These are phyloP conservation scores for Trametes villosa DNA, from an alignment of 768 basidiomycete species.

Conservation along the genomic window DNA sequence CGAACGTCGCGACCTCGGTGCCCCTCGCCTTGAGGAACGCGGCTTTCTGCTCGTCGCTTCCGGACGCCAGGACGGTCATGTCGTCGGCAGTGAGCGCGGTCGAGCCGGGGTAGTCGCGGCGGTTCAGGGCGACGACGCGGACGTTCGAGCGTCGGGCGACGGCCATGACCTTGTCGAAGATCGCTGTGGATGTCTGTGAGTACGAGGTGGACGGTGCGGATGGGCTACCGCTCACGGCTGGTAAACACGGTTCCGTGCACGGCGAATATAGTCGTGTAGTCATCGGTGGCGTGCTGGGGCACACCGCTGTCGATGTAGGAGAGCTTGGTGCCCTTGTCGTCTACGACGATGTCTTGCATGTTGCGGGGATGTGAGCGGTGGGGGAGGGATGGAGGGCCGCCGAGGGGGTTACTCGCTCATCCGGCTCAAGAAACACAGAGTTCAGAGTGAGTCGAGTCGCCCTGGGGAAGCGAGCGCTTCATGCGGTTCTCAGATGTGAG, in stretches of 20 bases:
- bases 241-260: slow-evolving; percentile 2
- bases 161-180: neutral
- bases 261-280: slow-evolving; percentile 13
- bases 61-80: neutral
- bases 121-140: slow-evolving; percentile 29
- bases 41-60: slow-evolving; percentile 27
- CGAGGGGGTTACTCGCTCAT: no score
- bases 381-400: no score
- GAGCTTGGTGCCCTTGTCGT: slow-evolving; percentile 5
- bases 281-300: neutral
- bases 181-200: neutral
- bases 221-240: no score
- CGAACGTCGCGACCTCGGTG: slow-evolving; percentile 12
- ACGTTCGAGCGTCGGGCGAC: slow-evolving; percentile 1
- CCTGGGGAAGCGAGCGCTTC: no score
- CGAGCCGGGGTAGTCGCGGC: slow-evolving; percentile 33
- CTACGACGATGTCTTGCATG: slow-evolving; percentile 5
- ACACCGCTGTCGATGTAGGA: slow-evolving; percentile 12
- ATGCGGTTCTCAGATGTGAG: no score
- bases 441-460: no score
- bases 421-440: no score
- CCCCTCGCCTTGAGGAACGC: slow-evolving; percentile 36
- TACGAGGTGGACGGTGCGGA: no score
- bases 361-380: no score
- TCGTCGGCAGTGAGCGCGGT: slow-evolving; percentile 25